phyloP scores from a whole-genome alignment of 257 asterid genomes.

The Ajuga chamaepitys region DNA sequence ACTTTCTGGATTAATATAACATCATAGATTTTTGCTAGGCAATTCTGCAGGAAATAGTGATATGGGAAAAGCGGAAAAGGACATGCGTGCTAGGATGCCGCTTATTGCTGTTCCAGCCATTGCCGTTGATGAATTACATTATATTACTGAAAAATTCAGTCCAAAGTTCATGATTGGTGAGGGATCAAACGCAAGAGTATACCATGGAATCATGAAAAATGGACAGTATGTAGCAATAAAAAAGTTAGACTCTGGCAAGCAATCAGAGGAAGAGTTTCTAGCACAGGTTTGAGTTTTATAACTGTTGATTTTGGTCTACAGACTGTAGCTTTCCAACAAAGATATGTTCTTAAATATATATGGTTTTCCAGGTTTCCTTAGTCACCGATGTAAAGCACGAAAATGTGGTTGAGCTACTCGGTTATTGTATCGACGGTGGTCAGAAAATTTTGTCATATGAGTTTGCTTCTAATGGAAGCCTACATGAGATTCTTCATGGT shows the following conservation, averaged over 20 bases:
- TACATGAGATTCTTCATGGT: background rate
- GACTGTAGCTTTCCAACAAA: background rate
- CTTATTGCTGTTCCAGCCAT: background rate
- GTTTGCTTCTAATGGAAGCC: background rate
- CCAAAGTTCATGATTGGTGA: background rate
- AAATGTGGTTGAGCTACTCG: background rate
- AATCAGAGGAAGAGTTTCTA: background rate
- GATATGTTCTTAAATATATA: too few relatives aligned
- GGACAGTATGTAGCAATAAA: background rate
- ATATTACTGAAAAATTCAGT: background rate
- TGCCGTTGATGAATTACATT: background rate
- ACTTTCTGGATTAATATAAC: background rate
- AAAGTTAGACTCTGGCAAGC: background rate
- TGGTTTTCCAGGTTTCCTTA: background rate
- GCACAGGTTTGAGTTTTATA: background rate
- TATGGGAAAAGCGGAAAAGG: background rate
- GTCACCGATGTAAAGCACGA: background rate
- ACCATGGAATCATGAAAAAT: background rate
- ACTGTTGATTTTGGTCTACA: too few relatives aligned
- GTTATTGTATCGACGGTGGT: background rate
- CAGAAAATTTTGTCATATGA: background rate
- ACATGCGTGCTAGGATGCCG: background rate
- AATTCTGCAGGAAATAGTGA: background rate
- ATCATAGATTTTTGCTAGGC: background rate
- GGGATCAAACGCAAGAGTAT: background rate